Conservation (phyloP, 2,329 filamentous ascomycete species). For the Sporothrix luriei region DNA sequence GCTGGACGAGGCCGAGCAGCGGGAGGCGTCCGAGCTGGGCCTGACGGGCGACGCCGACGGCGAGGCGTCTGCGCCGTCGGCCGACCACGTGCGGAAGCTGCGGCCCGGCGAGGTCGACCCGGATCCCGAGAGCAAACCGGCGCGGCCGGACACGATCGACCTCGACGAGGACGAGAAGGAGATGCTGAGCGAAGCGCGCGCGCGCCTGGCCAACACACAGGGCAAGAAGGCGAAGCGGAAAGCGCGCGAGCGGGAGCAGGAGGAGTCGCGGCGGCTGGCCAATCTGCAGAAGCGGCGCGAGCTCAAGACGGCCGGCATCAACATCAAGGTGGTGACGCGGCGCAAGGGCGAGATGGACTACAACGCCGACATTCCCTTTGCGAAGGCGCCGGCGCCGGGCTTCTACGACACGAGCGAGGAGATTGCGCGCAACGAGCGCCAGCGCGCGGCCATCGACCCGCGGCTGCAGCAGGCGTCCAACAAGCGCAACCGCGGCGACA, state of each 20-base stretch:
- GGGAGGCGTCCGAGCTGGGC: constrained; percentile 77
- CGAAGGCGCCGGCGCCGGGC: constrained; percentile 82
- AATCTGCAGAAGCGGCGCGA: constrained; percentile 93
- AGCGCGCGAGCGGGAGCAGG: constrained; percentile 90
- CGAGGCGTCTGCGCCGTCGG: constrained; percentile 83
- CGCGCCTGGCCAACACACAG: constrained; percentile 94
- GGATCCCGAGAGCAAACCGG: constrained; percentile 96
- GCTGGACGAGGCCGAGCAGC: constrained; percentile 90
- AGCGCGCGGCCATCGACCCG: constrained; percentile 85
- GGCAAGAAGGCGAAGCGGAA: constrained; percentile 99
- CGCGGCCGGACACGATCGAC: constrained; percentile 93
- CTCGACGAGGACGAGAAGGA: constrained; percentile 99
- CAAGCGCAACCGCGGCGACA: constrained; percentile 89
- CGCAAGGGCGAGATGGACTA: constrained; percentile 99
- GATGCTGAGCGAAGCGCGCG: constrained; percentile 96
- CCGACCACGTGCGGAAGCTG: constrained; percentile 86
- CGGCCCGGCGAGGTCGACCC: constrained; percentile 93
- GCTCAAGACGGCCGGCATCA: constrained; percentile 96
- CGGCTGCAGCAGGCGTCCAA: constrained; percentile 78
- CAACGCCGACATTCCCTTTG: constrained; percentile 97
- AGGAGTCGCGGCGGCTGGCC: constrained; percentile 88
- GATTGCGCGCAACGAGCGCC: constrained; percentile 74
- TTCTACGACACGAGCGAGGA: constrained; percentile 95
- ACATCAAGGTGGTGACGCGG: constrained; percentile 88
- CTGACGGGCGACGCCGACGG: constrained; percentile 76